Base-by-base conservation (phyloP, 768 basidiomycete species). In the Suillus luteus region DNA sequence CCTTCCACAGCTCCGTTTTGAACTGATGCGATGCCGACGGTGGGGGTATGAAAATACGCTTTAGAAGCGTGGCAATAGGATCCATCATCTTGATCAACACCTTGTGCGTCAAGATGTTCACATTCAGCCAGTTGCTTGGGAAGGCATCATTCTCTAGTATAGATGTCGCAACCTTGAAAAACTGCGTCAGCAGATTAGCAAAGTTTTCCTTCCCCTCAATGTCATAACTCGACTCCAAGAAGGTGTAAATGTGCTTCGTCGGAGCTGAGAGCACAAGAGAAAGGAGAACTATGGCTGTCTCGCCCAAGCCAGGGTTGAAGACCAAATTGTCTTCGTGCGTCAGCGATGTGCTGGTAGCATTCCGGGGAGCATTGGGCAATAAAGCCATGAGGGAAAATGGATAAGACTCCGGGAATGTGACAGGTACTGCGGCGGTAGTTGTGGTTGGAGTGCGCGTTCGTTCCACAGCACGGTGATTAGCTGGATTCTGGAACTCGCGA, bases 361-460 rank as follows among this genome's bases (percentile, higher is more conserved):
- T 80, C 17, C 80, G 78, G 44, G 80, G 79, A 35, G 79, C 70
- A 62, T 86, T 86, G 3, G 92, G 90, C 27, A 89, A 75, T 38
- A 86, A 81, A 0, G 90, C 81, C 31, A 93, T 70, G 22, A 99
- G 81, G 7, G 93, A 89, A 75, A 97, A 95, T 0, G 96, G 96
- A 73, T 98, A 95, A 0, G 95, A 90, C 67, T 95, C 91, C 0
- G 96, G 96, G 77, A 98, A 98, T 1, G 92, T 90, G 51, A 92
- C 87, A 0, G 95, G 95, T 2, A 83, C 73, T 2, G 80, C 72
- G 24, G 87, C 77, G 55, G 87, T 85, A 33, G 81, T 77, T 3
- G 89, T 87, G 2, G 85, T 81, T 19, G 82, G 80, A 0, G 89
- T 83, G 55, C 84, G 85, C 33, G 83, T 85, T 49, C 85, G 86